Evolutionary conservation across 1,284 basidiomycete genomes (phyloP), one percentile per base, ranked within the genome.

Genomic region (Phlebopus sp.): DNA sequence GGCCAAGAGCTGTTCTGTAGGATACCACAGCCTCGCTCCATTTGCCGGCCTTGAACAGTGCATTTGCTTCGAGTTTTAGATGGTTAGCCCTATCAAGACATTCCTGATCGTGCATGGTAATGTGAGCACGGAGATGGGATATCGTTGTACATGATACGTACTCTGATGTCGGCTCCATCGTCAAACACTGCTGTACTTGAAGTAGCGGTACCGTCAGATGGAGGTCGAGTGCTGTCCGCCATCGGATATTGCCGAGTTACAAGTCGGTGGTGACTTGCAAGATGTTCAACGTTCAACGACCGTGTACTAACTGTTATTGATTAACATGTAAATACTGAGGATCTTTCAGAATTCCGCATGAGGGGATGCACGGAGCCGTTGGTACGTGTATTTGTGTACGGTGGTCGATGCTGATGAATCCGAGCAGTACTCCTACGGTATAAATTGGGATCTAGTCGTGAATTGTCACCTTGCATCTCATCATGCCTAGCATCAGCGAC

Each of bases 1-100:
- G 71, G 37, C 72, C 73, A 9, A 90, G 69, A 1, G 74, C 88
- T 35, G 77, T 71, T 48, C 71, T 74, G 62, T 90, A 90, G 5
- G 76, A 64, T 17, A 70, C 76, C 5, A 90, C 65, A 2, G 88
- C 87, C 57, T 85, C 79, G 21, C 72, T 69, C 86, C 85, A 90
- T 52, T 71, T 67, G 43, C 72, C 64, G 30, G 68, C 62, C 35
- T 73, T 71, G 59, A 82, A 84, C 45, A 72, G 64, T 4, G 70
- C 73, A 43, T 81, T 83, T 8, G 81, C 81, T 59, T 81, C 77
- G 13, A 70, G 66, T 64, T 88, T 90, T 43, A 84, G 65, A 49
- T 78, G 75, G 30, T 78, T 78, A 27, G 82, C 82, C 44, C 72
- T 70, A 37, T 62, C 64, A 29, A 87, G 66, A 51, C 56, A 65